phyloP scores from a whole-genome alignment of 2,329 filamentous ascomycete genomes.

The Colletotrichum kahawae region DNA sequence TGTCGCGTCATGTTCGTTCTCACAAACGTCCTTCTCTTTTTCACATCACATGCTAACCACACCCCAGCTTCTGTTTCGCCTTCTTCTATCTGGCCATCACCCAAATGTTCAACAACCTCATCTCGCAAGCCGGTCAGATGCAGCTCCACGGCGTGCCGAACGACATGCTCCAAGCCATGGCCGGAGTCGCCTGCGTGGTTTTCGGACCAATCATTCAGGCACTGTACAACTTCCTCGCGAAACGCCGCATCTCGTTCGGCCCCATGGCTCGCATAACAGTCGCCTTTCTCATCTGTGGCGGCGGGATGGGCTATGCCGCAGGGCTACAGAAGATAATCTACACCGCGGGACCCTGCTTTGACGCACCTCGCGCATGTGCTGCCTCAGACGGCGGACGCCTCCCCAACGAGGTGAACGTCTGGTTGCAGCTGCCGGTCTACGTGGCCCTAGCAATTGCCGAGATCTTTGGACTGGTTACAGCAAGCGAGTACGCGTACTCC shows the following conservation, averaged over 20 bases:
- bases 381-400: constrained; percentile 7
- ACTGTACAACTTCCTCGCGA: constrained; percentile 55
- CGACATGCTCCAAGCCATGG: constrained; percentile 58
- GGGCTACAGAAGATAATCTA: constrained; percentile 51
- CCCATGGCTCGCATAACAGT: constrained; percentile 57
- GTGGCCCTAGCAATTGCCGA: constrained; percentile 43
- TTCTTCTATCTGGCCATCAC: constrained; percentile 47
- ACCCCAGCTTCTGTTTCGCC: not conserved
- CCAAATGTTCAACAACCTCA: constrained; percentile 60
- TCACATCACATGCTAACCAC: not conserved
- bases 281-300: constrained; percentile 52
- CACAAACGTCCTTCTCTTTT: not conserved
- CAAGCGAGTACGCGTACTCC: constrained; percentile 46
- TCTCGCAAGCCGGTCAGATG: constrained; percentile 61
- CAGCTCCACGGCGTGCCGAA: constrained; percentile 56
- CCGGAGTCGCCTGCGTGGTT: constrained; percentile 57
- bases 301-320: constrained; percentile 53
- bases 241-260: constrained; percentile 51
- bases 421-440: constrained; percentile 43
- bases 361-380: constrained; percentile 28
- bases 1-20: constrained; percentile 71
- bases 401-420: constrained; percentile 39
- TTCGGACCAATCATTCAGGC: constrained; percentile 59
- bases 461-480: constrained; percentile 45
- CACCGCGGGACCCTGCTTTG: constrained; percentile 22